Base-by-base conservation (phyloP, 306 rosid species). In the Prinsepia uniflora region DNA sequence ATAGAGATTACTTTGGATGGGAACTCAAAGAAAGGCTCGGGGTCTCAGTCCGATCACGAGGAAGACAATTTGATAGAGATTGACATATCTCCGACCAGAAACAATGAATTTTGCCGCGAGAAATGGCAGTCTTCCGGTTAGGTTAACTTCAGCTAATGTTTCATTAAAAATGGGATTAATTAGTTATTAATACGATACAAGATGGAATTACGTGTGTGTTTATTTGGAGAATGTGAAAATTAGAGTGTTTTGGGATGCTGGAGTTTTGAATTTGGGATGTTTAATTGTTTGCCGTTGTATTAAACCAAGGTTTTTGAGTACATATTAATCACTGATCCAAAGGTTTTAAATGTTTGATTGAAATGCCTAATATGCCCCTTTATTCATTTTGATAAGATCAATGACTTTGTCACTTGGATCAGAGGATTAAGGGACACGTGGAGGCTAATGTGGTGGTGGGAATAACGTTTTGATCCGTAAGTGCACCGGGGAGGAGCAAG, bases 1-100 rank as follows among this genome's bases (percentile, higher is more conserved):
- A 93, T 93, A 61, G 98, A 93, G 86, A 93, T 93, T 71, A 80
- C 94, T 30, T 79, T 93, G 76, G 94, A 87, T 50, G 82, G 74
- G 12, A 81, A 79, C 56, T 20, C 62, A 48, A 85, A 65, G 65
- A 62, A 68, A 20, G 70, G 34, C 5, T 46, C 75, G 75, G 68
- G 62, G 30, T 70, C 71, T 71, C 76, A 55, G 44, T 75, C 54
- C 22, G 64, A 59, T 34, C 64, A 59, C 18, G 87, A 83, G 60
- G 86, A 83, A 73, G 87, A 83, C 2, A 83, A 83, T 70, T 63
- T 77, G 78, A 83, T 83, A 10, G 87, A 80, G 80, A 83, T 83
- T 34, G 82, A 83, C 52, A 77, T 83, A 42, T 76, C 78, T 44
- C 87, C 84, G 73, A 69, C 85, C 17, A 55, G 87, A 66, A 40